A percentile compares a stretch with the other conserved stretches of the same genome.
These are phyloP conservation scores for Begonia masoniana DNA, from an alignment of 306 rosid genomes.

Conservation along the genomic window DNA sequence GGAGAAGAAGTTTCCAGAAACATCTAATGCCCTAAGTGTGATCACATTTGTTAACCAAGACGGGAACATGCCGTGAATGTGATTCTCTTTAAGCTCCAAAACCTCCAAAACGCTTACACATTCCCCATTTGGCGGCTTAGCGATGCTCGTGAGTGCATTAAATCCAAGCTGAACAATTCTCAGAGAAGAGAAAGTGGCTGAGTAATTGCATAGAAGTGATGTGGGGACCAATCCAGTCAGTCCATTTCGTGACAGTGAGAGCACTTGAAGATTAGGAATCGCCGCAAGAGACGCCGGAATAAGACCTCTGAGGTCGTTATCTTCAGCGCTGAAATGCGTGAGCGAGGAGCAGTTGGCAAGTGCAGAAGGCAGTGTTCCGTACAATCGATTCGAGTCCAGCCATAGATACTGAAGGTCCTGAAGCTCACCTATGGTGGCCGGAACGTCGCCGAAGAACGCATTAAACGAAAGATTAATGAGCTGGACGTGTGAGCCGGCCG, in stretches of 20 bases:
- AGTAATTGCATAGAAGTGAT: constrained; percentile 29
- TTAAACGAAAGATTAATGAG: constrained; percentile 49
- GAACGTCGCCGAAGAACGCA: constrained; percentile 45
- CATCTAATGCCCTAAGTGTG: constrained; percentile 35
- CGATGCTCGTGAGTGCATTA: constrained; percentile 58
- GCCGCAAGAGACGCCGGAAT: constrained; percentile 50
- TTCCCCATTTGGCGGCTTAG: constrained; percentile 26
- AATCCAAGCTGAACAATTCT: constrained; percentile 35
- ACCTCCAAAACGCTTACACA: constrained; percentile 36
- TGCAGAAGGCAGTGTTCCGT: constrained; percentile 66
- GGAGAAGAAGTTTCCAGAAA: constrained; percentile 54
- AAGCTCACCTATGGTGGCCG: constrained; percentile 31
- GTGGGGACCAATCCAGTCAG: constrained; percentile 59
- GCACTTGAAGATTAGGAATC: constrained; percentile 48
- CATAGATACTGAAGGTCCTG: constrained; percentile 33
- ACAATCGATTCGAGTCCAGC: constrained; percentile 41
- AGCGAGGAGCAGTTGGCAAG: constrained; percentile 51
- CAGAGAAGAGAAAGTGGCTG: constrained; percentile 21
- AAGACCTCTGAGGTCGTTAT: constrained; percentile 44
- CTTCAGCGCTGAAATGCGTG: constrained; percentile 42
- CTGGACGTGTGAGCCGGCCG: constrained; percentile 37
- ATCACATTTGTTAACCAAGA: constrained; percentile 43
- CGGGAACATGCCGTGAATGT: constrained; percentile 35
- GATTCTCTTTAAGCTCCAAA: constrained; percentile 40
- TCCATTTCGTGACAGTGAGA: constrained; percentile 42